A percentile compares a stretch with the other conserved stretches of the same genome.
These are phyloP conservation scores for Xylariaceae sp. DNA, from an alignment of 2,329 filamentous ascomycete species.

Conservation along the genomic window DNA sequence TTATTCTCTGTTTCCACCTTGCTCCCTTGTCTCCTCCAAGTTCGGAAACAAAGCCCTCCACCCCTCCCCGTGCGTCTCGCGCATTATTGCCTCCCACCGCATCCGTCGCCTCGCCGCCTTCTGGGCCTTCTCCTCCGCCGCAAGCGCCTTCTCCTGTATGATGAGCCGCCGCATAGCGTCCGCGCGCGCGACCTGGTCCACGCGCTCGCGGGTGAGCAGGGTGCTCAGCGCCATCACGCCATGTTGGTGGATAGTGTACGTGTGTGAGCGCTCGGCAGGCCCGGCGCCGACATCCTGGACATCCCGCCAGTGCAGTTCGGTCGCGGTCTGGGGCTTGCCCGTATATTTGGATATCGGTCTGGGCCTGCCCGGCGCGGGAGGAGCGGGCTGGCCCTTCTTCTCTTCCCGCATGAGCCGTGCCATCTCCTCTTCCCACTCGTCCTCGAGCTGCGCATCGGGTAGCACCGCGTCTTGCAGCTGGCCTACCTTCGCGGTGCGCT, in stretches of 20 bases:
- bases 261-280: conserved; percentile 19
- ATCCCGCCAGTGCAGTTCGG: not conserved
- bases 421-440: conserved; percentile 48
- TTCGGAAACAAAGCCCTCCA: conserved; percentile 28
- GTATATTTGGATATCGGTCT: too few species aligned
- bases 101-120: conserved; percentile 16
- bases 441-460: conserved; percentile 38
- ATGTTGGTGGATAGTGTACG: conserved; percentile 8
- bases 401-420: conserved; percentile 13
- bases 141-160: conserved; percentile 31
- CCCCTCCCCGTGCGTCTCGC: conserved; percentile 24
- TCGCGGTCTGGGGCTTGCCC: too few species aligned
- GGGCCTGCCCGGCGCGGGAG: not conserved
- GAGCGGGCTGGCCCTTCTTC: not conserved
- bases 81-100: conserved; percentile 35
- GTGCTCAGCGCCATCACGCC: conserved; percentile 20
- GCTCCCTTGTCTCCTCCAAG: not conserved
- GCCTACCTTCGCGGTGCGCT: conserved; percentile 45
- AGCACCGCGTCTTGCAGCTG: conserved; percentile 43
- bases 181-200: conserved; percentile 36
- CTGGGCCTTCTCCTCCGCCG: conserved; percentile 30
- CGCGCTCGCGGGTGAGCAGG: conserved; percentile 29
- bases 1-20: not conserved
- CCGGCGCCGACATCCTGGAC: not conserved
- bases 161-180: conserved; percentile 40